These are phyloP conservation scores for Symbiodinium pilosum DNA, from an alignment of 73 alveolate species.

Conservation along the genomic window DNA sequence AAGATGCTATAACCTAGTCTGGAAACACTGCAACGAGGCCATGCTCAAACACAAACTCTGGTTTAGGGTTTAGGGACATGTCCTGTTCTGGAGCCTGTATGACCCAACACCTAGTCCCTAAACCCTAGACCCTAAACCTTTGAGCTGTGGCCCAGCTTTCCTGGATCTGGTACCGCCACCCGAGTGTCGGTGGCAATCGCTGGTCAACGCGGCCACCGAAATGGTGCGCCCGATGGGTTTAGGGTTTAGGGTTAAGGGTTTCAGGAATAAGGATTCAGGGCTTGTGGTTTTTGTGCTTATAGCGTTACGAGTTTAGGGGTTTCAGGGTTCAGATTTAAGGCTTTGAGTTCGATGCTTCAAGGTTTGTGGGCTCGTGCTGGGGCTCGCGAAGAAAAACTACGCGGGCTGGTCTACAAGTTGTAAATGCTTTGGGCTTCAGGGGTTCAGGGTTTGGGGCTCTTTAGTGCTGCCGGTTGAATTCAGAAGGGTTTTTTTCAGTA, in stretches of 20 bases:
- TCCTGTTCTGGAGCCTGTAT: too few relatives aligned
- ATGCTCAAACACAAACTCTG: too few relatives aligned
- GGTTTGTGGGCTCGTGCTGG: not conserved
- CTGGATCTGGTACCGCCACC: conserved; percentile 87
- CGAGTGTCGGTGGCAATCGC: conserved; percentile 88
- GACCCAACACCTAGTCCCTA: not conserved
- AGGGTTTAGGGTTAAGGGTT: not conserved
- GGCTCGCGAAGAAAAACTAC: too few relatives aligned
- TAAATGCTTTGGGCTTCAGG: too few relatives aligned
- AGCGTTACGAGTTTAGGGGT: not conserved
- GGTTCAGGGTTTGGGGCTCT: not conserved
- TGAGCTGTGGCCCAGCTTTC: not conserved
- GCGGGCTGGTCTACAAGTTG: too few relatives aligned
- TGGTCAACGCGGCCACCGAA: conserved; percentile 91
- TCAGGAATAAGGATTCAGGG: not conserved
- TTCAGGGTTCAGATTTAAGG: not conserved
- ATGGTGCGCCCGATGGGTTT: conserved; percentile 39
- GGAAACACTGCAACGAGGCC: too few relatives aligned
- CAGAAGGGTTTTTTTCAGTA: too few relatives aligned
- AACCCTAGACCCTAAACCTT: not conserved
- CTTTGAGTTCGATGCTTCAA: not conserved
- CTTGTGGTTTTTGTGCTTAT: not conserved
- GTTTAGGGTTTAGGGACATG: too few relatives aligned
- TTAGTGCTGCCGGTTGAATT: not conserved
- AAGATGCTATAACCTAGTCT: too few relatives aligned